phyloP scores from a whole-genome alignment of 345 rosid species.

The Cardamine resedifolia region DNA sequence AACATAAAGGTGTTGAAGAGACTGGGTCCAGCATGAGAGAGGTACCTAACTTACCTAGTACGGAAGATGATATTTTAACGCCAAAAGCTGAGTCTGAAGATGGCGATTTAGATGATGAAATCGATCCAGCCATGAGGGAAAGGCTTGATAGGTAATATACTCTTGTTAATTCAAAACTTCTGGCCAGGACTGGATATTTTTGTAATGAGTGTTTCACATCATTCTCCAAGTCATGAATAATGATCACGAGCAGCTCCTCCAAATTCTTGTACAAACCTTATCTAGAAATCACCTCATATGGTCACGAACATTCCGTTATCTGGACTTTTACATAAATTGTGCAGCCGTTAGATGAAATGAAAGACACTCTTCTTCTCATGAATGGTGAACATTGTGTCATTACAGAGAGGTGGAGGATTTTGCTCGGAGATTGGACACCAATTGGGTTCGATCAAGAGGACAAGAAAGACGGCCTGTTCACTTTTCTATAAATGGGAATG shows the following conservation, averaged over 20 bases:
- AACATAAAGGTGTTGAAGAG: slow-evolving; percentile 40
- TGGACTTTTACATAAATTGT: neutral
- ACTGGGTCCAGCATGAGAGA: slow-evolving; percentile 41
- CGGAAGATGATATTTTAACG: slow-evolving; percentile 42
- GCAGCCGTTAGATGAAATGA: slow-evolving; percentile 2
- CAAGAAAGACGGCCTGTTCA: slow-evolving; percentile 55
- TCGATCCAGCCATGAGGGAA: slow-evolving; percentile 84
- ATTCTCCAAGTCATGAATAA: slow-evolving; percentile 4
- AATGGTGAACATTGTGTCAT: slow-evolving; percentile 12
- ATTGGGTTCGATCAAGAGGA: slow-evolving; percentile 61
- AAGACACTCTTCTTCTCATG: slow-evolving; percentile 1
- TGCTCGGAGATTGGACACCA: slow-evolving; percentile 84
- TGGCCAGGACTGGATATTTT: neutral
- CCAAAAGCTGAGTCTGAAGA: slow-evolving; percentile 58
- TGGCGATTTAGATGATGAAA: slow-evolving; percentile 67
- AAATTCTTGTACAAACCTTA: neutral
- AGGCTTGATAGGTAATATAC: slow-evolving; percentile 67
- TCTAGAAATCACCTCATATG: neutral
- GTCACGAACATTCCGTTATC: slow-evolving; percentile 5
- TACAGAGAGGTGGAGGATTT: slow-evolving; percentile 89
- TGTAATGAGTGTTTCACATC: neutral
- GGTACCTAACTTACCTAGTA: slow-evolving; percentile 44
- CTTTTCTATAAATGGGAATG: slow-evolving; percentile 54
- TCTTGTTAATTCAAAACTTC: neutral
- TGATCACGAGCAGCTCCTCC: neutral